These are phyloP conservation scores for Kokia cookei DNA, from an alignment of 441 rosid species.

Conservation along the genomic window DNA sequence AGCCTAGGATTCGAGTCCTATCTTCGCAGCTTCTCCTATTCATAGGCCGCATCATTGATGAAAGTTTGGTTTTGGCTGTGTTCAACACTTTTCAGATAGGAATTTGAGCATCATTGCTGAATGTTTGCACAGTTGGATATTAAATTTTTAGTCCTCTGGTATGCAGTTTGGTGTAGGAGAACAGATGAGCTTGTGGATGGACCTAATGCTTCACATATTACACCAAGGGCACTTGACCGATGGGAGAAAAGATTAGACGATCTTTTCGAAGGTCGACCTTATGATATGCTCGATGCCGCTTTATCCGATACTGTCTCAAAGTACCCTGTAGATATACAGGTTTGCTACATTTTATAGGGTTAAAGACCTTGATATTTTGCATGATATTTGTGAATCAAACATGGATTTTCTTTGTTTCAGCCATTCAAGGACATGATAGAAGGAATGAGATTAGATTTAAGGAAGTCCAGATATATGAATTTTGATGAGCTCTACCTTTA, in stretches of 20 bases:
- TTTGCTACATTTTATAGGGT: background rate
- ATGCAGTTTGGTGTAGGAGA: constrained; percentile 48
- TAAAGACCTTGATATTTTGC: background rate
- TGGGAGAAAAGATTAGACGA: constrained; percentile 38
- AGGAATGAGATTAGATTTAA: constrained; percentile 46
- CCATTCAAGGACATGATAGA: constrained; percentile 52
- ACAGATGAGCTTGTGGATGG: constrained; percentile 54
- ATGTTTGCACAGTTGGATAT: background rate
- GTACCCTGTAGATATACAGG: constrained; percentile 49
- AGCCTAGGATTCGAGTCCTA: background rate
- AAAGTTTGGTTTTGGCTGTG: too few relatives aligned
- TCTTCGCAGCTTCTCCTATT: background rate
- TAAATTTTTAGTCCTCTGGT: background rate
- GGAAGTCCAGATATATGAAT: constrained; percentile 32
- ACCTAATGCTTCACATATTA: constrained; percentile 40
- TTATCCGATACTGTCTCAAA: constrained; percentile 33
- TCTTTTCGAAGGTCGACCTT: constrained; percentile 34
- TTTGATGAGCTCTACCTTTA: constrained; percentile 53
- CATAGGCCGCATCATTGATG: background rate
- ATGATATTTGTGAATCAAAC: background rate
- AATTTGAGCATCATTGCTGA: background rate
- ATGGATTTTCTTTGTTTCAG: constrained; percentile 10
- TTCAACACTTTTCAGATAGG: too few relatives aligned
- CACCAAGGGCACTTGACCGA: constrained; percentile 41
- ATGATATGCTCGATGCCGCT: constrained; percentile 45